Base-by-base conservation (phyloP, 768 basidiomycete species). In the Pholiota molesta region DNA sequence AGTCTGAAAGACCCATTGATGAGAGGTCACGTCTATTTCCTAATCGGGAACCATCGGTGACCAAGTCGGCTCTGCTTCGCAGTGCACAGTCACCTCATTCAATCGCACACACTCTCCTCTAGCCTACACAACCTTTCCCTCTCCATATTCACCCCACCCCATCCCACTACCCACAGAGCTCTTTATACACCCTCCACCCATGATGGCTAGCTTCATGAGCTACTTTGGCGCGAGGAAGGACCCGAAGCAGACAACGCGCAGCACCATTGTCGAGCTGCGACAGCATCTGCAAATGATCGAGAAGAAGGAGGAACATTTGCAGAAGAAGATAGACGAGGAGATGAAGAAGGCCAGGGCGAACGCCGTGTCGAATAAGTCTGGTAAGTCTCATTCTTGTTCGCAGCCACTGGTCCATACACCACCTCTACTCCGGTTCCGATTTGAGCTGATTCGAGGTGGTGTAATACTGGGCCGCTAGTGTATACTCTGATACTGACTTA, bases 281-380 rank as follows among this genome's bases (percentile, higher is more conserved):
- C 91, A 97, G 78, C 95, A 99, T 74, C 84, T 98, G 64, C 87
- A 94, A 77, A 91, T 97, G 89, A 88, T 99, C 68, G 95, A 98
- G 86, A 99, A 98, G 94, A 98, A 97, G 83, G 97, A 98, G 80
- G 97, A 99, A 75, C 83, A 93, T 75, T 79, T 98, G 64, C 90
- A 91, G 83, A 95, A 92, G 86, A 95, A 96, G 87, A 92, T 97
- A 66, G 95, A 97, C 57, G 95, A 97, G 65, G 97, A 99, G 71
- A 66, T 87, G 69, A 89, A 88, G 83, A 97, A 94, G 79, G 97
- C 97, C 16, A 90, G 85, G 74, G 86, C 89, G 33, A 97, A 98
- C 74, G 96, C 94, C 49, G 93, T 97, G 53, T 86, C 90, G 55
- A 99, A 98, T 75, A 97, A 97, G 81, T 75, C 87, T 70, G 88